Evolutionary conservation across 2,329 filamentous ascomycete genomes (phyloP), one percentile per base, ranked within the genome.

Genomic region (Fusarium liriodendri): DNA sequence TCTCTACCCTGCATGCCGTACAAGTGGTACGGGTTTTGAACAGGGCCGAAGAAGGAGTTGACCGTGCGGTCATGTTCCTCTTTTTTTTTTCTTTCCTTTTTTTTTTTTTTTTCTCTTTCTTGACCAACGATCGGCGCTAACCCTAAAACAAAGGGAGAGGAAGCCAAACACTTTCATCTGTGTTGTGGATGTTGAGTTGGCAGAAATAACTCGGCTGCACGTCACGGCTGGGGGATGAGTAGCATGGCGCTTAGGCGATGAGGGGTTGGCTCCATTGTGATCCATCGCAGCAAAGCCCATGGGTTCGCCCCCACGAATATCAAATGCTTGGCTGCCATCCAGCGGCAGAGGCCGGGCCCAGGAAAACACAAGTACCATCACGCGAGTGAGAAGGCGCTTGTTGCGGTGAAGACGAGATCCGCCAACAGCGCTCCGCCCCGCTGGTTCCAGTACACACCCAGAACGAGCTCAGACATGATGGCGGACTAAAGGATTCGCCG

Each of bases 401-500:
- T 72, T 74, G 69, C 59, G 72, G 72, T 74, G 71, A 74, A 71
- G 58, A 67, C 22, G 32, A 57, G 22, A 64, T 69, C 50, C 64
- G 61, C 64, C 71, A 71, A 63, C 50, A 65, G 58, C 40, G 60
- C 55, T 55, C 67, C 42, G 64, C 61, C 33, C 69, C 72, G 69
- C 64, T 64, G 32, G 38, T n/a, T 52, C 14, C 45, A 16, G 40
- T 45, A 62, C 55, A 55, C 62, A 47, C 57, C 67, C 40, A 61
- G 60, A 64, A 58, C 59, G 38, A 62, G 40, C 60, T 11, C 42
- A 45, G 55, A 52, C 38, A 74, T 37, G 61, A 45, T 18, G 52
- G 62, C 37, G 32, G 40, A 63, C 47, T 38, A 45, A 32, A 54
- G 37, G 27, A 33, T 55, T 62, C 45, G 63, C 35, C 52, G 64